These are phyloP conservation scores for Ceratobasidium sp. DNA, from an alignment of 1,284 basidiomycete species.

Conservation along the genomic window DNA sequence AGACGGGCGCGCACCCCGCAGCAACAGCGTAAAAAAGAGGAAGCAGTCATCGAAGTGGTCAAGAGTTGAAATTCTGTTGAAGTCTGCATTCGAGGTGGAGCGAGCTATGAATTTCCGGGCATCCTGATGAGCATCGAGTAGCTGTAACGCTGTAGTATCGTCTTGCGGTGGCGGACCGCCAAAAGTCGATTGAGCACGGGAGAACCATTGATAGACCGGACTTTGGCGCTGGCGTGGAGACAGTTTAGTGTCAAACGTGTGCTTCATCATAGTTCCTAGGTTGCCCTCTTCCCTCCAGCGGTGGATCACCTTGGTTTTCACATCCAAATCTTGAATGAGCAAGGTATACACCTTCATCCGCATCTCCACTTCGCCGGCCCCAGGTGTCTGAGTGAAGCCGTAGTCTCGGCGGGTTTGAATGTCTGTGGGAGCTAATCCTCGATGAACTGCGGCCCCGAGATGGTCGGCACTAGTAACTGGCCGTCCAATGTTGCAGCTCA, in stretches of 20 bases:
- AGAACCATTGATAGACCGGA: not conserved
- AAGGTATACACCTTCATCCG: slow-evolving; percentile 58
- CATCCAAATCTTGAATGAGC: slow-evolving; percentile 51
- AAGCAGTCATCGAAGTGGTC: slow-evolving; percentile 51
- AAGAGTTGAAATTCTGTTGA: slow-evolving; percentile 51
- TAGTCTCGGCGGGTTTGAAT: slow-evolving; percentile 58
- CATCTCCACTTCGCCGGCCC: slow-evolving; percentile 47
- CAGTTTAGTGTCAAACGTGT: slow-evolving; percentile 53
- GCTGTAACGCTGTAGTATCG: not conserved
- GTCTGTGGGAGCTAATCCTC: slow-evolving; percentile 55
- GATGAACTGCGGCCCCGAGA: slow-evolving; percentile 31
- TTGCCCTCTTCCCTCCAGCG: slow-evolving; percentile 56
- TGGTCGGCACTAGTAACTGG: slow-evolving; percentile 20
- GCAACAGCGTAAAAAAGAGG: slow-evolving; percentile 53
- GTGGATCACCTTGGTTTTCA: slow-evolving; percentile 55
- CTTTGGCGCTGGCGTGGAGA: slow-evolving; percentile 49
- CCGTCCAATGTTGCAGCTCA: slow-evolving; percentile 17
- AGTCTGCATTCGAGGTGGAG: slow-evolving; percentile 56
- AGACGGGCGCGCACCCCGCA: not conserved
- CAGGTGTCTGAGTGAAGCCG: slow-evolving; percentile 54
- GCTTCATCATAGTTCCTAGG: slow-evolving; percentile 58
- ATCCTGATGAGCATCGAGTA: not conserved
- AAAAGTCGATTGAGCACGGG: not conserved
- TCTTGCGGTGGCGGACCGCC: not conserved
- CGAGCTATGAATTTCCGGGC: slow-evolving; percentile 46